Conservation (phyloP, 2,329 filamentous ascomycete genomes). For the Trichoderma brevicompactum region DNA sequence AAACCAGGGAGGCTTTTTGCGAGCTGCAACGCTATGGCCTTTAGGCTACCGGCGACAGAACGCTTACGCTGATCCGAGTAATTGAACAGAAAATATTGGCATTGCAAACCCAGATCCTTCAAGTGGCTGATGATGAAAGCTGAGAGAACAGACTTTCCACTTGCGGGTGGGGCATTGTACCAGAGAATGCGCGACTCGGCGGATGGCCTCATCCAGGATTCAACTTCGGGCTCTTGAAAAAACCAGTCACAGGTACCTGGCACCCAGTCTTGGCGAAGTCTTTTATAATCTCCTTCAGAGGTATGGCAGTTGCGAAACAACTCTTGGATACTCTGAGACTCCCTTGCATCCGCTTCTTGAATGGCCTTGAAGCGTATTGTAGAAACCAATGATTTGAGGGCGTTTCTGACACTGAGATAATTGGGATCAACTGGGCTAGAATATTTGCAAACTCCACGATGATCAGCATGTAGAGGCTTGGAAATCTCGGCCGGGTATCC, state of each 20-base stretch:
- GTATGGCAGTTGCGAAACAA: background rate
- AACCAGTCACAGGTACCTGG: background rate
- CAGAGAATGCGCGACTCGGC: background rate
- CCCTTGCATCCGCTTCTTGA: background rate
- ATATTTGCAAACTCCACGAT: slow-evolving; percentile 20
- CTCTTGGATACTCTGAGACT: background rate
- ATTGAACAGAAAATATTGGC: slow-evolving; percentile 1
- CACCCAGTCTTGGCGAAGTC: background rate
- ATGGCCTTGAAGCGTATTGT: background rate
- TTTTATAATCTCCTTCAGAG: background rate
- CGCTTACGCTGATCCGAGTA: background rate
- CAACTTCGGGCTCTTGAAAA: background rate
- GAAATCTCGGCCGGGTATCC: slow-evolving; percentile 6
- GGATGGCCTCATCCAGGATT: background rate
- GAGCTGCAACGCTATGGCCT: background rate
- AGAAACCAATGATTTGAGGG: background rate
- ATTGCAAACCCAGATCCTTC: background rate
- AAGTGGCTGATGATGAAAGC: background rate
- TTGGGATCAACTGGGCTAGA: background rate
- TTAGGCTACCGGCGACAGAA: background rate
- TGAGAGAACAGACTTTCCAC: background rate
- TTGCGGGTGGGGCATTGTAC: background rate
- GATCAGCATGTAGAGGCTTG: slow-evolving; percentile 11
- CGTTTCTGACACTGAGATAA: slow-evolving; percentile 6
- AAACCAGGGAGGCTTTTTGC: background rate